Conservation (phyloP, 441 rosid genomes). For the Francoa sonchifolia region DNA sequence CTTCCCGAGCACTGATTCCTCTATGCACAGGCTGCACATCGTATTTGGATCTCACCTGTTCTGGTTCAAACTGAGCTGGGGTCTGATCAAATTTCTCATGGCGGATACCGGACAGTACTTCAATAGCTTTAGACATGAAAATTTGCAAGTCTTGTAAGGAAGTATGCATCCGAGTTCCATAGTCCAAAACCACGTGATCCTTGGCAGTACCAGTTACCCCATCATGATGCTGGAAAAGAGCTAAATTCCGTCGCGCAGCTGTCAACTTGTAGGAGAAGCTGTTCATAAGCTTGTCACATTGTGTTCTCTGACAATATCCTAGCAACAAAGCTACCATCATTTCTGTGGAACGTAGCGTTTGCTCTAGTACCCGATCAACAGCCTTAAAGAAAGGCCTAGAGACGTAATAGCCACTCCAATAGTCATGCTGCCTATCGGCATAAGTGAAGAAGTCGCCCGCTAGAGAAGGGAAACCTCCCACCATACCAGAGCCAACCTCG, state of each 20-base stretch:
- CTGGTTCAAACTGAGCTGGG: conserved; percentile 72
- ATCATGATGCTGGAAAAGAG: conserved; percentile 99
- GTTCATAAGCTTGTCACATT: conserved; percentile 71
- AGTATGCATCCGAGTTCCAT: conserved; percentile 83
- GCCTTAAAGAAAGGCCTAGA: conserved; percentile 98
- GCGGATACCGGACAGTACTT: conserved; percentile 66
- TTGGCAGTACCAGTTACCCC: conserved; percentile 96
- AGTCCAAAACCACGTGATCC: conserved; percentile 88
- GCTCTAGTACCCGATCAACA: conserved; percentile 88
- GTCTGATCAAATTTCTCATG: conserved; percentile 68
- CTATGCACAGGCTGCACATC: conserved; percentile 77
- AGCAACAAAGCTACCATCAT: conserved; percentile 75
- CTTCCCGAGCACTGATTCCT: conserved; percentile 51
- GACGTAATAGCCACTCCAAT: conserved; percentile 98
- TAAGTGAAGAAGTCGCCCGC: conserved; percentile 96
- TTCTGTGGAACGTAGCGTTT: conserved; percentile 81
- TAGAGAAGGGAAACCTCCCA: conserved; percentile 88
- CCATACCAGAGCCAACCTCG: conserved; percentile 65
- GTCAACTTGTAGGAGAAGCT: conserved; percentile 76
- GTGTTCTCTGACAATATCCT: conserved; percentile 78
- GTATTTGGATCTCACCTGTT: conserved; percentile 63
- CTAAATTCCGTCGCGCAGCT: conserved; percentile 92
- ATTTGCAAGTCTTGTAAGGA: conserved; percentile 84
- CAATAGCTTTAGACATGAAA: conserved; percentile 92
- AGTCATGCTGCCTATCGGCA: conserved; percentile 82